Percentiles rank a stretch among this genome's conserved stretches.
Conservation (phyloP, 192 early-diverging fungal genomes). For the Spinellus fusiger region DNA sequence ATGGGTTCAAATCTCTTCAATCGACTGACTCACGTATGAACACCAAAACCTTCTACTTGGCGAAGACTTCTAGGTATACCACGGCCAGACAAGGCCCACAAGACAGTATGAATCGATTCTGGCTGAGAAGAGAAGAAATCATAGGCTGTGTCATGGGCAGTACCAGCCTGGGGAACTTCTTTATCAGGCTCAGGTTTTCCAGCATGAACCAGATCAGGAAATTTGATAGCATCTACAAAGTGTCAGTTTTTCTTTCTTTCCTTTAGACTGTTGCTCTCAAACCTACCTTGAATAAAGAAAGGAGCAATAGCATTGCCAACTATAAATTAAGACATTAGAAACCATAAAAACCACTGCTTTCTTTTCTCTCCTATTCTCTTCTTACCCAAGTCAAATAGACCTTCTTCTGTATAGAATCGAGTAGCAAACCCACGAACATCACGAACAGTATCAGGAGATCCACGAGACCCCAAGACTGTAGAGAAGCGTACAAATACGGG, state of each 20-base stretch:
- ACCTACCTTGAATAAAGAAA: conserved; percentile 40
- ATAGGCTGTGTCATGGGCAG: conserved; percentile 34
- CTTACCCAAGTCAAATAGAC: conserved; percentile 16
- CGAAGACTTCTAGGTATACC: conserved; percentile 33
- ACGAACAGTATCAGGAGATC: conserved; percentile 37
- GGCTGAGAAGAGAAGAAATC: conserved; percentile 36
- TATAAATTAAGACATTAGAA: conserved; percentile 6
- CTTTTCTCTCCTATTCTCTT: too few species aligned
- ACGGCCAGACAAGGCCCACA: conserved; percentile 39
- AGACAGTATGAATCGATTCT: conserved; percentile 33
- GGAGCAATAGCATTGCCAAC: conserved; percentile 38
- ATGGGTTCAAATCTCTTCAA: too few species aligned
- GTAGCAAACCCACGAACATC: conserved; percentile 31
- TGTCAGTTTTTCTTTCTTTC: background rate
- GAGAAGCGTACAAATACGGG: conserved; percentile 46
- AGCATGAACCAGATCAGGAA: conserved; percentile 32
- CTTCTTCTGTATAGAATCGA: conserved; percentile 24
- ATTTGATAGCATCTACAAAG: conserved; percentile 32
- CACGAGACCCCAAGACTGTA: conserved; percentile 33
- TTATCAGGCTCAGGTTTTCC: conserved; percentile 38
- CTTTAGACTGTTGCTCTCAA: too few species aligned
- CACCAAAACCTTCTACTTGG: conserved; percentile 40
- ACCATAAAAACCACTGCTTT: too few species aligned
- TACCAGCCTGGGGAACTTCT: conserved; percentile 38
- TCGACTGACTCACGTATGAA: conserved; percentile 30